Base-by-base conservation (phyloP, 202 grass and related monocot genomes). In the Panicum hallii region DNA sequence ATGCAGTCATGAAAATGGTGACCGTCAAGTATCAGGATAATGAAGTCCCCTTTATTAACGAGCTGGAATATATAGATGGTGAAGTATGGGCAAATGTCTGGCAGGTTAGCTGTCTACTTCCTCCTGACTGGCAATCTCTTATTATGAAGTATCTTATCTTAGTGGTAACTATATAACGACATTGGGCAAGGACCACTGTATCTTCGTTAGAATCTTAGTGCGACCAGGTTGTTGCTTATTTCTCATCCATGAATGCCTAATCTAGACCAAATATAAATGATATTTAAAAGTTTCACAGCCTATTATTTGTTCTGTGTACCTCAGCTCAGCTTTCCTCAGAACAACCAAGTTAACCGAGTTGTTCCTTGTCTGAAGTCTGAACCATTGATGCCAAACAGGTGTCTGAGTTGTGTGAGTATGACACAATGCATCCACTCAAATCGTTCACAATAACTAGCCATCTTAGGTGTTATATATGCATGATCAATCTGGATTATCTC, bases 1-100 rank as follows among this genome's bases (percentile, higher is more conserved):
- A 76, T 85, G 60, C 95, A 98, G 93, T 90, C 28, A 90, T 50
- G 41, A 98, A 76, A 90, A 89, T 38, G 53, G 89, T 95, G 56
- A 93, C 83, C 10, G 93, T 98, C 58, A 95, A 88, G 84, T 95
- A 95, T 82, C 86, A 93, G 10, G 91, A 87, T 90, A 79, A 72
- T 79, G 93, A 88, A 80, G 77, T 98, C 60, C 77, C 88, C 60
- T 90, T 66, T 79, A 77, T 98, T 80, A 98, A 98, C 82, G 96
- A 98, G 78, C 88, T 98, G 81, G 96, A 98, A 76, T 98, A 95
- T 87, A 84, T 98, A 86, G 90, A 94, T 78, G 96, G 91, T 42
- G 91, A 98, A 92, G 90, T 98, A 38, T 98, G 96, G 95, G 96
- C 96, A 86, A 98, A 98, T 87, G 87, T 98, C 63, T 98, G 96